phyloP scores from a whole-genome alignment of 129 eudicot species.

The Pittosporum tobira region DNA sequence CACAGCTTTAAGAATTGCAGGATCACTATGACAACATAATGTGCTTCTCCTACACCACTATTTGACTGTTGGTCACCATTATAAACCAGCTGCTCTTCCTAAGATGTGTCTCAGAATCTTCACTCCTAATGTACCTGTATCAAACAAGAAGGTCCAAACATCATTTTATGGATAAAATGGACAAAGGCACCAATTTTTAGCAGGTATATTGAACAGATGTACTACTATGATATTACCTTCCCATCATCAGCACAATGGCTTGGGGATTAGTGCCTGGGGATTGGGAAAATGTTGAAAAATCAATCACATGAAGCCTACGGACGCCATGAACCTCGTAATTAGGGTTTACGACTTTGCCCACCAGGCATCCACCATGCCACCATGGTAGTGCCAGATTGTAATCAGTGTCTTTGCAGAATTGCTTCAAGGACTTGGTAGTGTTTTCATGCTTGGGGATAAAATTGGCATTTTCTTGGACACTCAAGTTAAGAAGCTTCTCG shows the following conservation, averaged over 20 bases:
- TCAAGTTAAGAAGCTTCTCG: constrained; percentile 53
- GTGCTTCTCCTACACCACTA: constrained; percentile 1
- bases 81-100: constrained; percentile 59
- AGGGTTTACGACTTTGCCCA: constrained; percentile 55
- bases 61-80: neutral
- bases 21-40: neutral
- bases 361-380: constrained; percentile 90
- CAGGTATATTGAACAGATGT: neutral
- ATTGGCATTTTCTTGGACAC: constrained; percentile 54
- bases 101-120: constrained; percentile 74
- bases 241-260: constrained; percentile 94
- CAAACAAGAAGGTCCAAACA: neutral
- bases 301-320: constrained; percentile 58
- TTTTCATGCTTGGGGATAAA: constrained; percentile 63
- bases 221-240: constrained; percentile 48
- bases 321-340: constrained; percentile 55
- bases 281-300: constrained; percentile 59
- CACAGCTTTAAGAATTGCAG: neutral
- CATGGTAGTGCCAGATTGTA: constrained; percentile 97
- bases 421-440: constrained; percentile 49
- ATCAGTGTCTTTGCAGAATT: constrained; percentile 78
- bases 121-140: constrained; percentile 97
- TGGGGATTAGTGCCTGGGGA: constrained; percentile 99
- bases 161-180: neutral
- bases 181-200: too few relatives aligned